Evolutionary conservation across 208 protist species (phyloP).

Genomic region (Histomonas meleagridis): DNA sequence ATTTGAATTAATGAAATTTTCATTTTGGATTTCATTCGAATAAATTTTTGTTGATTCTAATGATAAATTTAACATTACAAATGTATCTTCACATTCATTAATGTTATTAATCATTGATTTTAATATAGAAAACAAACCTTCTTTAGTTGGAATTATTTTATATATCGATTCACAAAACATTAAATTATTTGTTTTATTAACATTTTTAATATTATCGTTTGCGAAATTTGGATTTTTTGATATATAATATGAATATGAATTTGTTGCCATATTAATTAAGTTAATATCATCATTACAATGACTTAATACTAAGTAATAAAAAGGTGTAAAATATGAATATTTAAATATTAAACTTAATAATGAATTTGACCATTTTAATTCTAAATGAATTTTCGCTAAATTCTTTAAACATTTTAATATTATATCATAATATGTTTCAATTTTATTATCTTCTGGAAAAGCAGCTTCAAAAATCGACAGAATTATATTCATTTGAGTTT

Average conservation of each 20-base stretch:
- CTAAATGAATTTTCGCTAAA: not conserved
- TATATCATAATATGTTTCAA: not conserved
- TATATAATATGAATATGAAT: not conserved
- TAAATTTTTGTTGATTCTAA: no score
- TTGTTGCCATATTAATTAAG: not conserved
- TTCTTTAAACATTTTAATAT: not conserved
- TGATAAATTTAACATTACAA: no score
- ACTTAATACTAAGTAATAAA: not conserved
- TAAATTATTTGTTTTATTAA: no score
- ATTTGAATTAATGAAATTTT: no score
- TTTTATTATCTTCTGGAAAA: not conserved
- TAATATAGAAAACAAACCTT: no score
- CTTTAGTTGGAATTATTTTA: no score
- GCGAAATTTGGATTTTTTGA: no score
- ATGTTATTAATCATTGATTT: no score
- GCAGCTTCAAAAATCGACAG: not conserved
- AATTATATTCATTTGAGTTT: not conserved
- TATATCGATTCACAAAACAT: no score
- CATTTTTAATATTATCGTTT: no score
- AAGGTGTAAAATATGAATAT: not conserved
- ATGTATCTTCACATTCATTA: no score
- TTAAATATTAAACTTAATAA: not conserved
- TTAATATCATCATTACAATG: not conserved
- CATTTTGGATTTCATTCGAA: no score
- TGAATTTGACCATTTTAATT: not conserved